Evolutionary conservation across 2,329 filamentous ascomycete species (phyloP), one percentile per base, ranked within the genome.

Genomic region (Lachnellula suecica): DNA sequence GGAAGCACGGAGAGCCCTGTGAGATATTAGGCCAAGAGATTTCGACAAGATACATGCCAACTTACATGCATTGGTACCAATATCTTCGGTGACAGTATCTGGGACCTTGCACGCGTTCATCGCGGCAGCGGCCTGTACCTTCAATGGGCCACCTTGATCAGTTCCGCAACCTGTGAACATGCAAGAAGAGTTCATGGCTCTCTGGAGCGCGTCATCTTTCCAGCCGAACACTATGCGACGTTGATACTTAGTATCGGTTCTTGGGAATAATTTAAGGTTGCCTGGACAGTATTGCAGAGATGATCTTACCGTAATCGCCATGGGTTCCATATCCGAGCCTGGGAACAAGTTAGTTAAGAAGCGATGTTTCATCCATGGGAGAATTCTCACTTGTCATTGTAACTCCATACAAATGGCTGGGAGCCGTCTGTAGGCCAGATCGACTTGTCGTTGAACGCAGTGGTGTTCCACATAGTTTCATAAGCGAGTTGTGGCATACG

Each of bases 401-500:
- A 44, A 19, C 45, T 49, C 38, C 44, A 45, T 8, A 53, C 51
- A 22, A 53, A 53, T 8, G 51, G 51, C 19, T 53, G 44, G 15
- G 51, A 53, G 20, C 51, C 51, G 24, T 53, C 51, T 19, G 31
- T 40, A 10, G 51, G 51, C 51, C 51, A 53, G 41, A 49, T 24
- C 13, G 52, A 46, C 37, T 54, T 56, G 29, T 53, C 37, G 34
- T 51, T 51, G 40, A 56, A 56, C 24, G 48, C 62, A 43, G 68
- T 70, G 9, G 79, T 79, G 56, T 75, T 67, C 73, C 76, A 85
- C 51, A 79, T 76, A 53, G 81, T 74, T 66, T 84, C 82, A 63
- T 75, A 81, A 67, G 85, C 82, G 53, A 85, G 69, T 10, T 79
- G 80, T 31, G 80, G 73, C 35, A 84, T 70, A 50, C 79, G 79